Base-by-base conservation (phyloP, 176 grass and related monocot species). In the Hsuehochloa calcarea region DNA sequence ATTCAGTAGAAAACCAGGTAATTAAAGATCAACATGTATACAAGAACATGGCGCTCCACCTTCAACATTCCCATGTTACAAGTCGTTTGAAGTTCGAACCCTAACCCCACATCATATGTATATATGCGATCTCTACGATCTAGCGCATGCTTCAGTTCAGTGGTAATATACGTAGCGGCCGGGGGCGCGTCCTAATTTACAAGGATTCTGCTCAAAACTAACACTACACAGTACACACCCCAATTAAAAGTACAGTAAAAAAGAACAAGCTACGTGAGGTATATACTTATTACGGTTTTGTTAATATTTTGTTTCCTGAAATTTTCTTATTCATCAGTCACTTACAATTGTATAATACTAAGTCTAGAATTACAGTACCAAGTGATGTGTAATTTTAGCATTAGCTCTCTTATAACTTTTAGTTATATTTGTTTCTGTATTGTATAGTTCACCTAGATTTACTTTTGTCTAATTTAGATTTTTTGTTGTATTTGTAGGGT, bases 151-250 rank as follows among this genome's bases (percentile, higher is more conserved):
- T 65, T 77, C 54, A 77, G 72, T 65, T 77, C 54, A 77, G 72
- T 27, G 34, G 46, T 66, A 74, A 74, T 38, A 19, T 45, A 74
- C 14, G 40, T 58, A 51, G 56, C 43, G 46, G 37, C 37, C 65
- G 22, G 52, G 64, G 60, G n/a, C n/a, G 55, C 72, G 62, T 56
- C 70, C 78, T 77, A 82, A 75, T 62, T 81, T 65, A 81, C 34
- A 82, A 31, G 44, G 54, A 58, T 78, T 82, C 45, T 77, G 45
- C 72, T 78, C 10, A 72, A 86, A 77, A 77, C 78, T 90, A 90
- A 70, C 12, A 44, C 82, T 85, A 75, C 76, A 60, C 51, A 29
- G 29, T 29, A 29, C 29, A 29, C 29, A 29, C 50, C 71, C 64
- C 52, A 77, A 71, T 4, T 29, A 10, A 31, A 80, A 75, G 51